Conservation (phyloP, 148 eudicot genomes). For the Oxyria digyna region DNA sequence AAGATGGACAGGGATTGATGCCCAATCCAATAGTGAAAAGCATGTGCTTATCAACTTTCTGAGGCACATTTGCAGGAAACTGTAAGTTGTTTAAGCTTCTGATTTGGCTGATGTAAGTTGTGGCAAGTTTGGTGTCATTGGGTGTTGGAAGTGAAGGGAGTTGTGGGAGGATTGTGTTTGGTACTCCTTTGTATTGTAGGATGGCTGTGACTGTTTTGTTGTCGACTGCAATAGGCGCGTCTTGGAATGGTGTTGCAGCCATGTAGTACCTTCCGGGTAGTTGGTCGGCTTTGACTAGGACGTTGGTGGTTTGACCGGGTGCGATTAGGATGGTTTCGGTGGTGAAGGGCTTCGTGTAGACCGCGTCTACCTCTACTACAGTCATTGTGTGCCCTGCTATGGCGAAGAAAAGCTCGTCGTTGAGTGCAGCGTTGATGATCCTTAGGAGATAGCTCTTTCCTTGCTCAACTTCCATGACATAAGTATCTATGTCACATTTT, state of each 20-base stretch:
- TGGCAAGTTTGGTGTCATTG: conserved; percentile 30
- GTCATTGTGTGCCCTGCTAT: conserved; percentile 38
- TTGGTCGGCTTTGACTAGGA: conserved; percentile 38
- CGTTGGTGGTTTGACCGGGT: conserved; percentile 58
- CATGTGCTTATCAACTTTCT: conserved; percentile 26
- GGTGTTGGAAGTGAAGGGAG: conserved; percentile 33
- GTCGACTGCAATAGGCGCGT: conserved; percentile 31
- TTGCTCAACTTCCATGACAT: conserved; percentile 38
- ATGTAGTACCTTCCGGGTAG: conserved; percentile 36
- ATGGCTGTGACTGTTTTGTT: conserved; percentile 46
- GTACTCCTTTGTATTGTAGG: conserved; percentile 40
- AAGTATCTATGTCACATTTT: conserved; percentile 53
- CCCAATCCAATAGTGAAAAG: conserved; percentile 35
- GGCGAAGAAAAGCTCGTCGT: conserved; percentile 51
- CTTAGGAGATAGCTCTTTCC: conserved; percentile 44
- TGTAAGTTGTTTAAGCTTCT: conserved; percentile 31
- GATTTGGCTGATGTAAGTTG: conserved; percentile 26
- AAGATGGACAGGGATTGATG: conserved; percentile 28
- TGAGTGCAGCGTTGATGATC: conserved; percentile 48
- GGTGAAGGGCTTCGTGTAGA: conserved; percentile 46
- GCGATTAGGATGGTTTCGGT: conserved; percentile 32
- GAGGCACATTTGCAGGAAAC: conserved; percentile 46
- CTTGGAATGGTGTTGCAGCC: conserved; percentile 38
- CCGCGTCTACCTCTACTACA: conserved; percentile 50
- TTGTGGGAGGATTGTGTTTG: conserved; percentile 28